phyloP scores from a whole-genome alignment of 768 basidiomycete genomes.

The Tylopilus vinaceipallidus region DNA sequence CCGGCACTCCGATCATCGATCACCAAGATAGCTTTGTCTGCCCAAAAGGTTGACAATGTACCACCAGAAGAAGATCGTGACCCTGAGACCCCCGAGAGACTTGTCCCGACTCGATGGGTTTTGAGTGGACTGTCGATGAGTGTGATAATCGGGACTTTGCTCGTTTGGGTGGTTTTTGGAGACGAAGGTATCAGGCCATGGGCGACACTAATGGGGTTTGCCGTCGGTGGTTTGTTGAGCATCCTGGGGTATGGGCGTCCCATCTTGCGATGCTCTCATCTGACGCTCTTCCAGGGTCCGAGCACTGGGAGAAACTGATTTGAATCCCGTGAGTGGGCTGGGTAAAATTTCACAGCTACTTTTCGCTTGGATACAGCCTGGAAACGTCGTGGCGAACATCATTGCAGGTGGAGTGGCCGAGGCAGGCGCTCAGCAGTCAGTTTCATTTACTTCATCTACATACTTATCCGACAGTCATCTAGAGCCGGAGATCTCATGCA shows the following conservation, averaged over 20 bases:
- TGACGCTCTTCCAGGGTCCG: conserved; percentile 59
- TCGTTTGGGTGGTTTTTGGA: conserved; percentile 91
- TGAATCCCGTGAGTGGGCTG: conserved; percentile 89
- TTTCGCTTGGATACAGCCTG: conserved; percentile 92
- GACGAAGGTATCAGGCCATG: conserved; percentile 90
- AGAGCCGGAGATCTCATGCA: conserved; percentile 99
- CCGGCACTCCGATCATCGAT: conserved; percentile 65
- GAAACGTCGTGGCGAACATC: conserved; percentile 96
- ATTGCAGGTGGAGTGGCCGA: conserved; percentile 97
- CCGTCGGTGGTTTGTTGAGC: conserved; percentile 79
- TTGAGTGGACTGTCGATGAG: conserved; percentile 60
- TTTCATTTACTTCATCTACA: not conserved
- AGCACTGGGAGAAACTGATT: conserved; percentile 92
- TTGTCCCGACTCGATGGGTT: conserved; percentile 84
- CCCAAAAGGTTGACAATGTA: conserved; percentile 26
- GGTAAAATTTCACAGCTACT: conserved; percentile 94
- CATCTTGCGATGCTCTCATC: not conserved
- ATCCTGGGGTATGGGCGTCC: conserved; percentile 69
- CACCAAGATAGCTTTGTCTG: conserved; percentile 31
- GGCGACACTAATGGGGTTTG: conserved; percentile 86
- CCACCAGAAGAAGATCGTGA: conserved; percentile 48
- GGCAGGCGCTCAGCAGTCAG: conserved; percentile 90
- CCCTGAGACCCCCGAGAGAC: conserved; percentile 71
- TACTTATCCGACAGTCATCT: conserved; percentile 2
- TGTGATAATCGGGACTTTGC: conserved; percentile 63